Percentiles rank a stretch among this genome's conserved stretches.
Conservation (phyloP, 495 filamentous ascomycete species). For the Amphirosellinia nigrospora region DNA sequence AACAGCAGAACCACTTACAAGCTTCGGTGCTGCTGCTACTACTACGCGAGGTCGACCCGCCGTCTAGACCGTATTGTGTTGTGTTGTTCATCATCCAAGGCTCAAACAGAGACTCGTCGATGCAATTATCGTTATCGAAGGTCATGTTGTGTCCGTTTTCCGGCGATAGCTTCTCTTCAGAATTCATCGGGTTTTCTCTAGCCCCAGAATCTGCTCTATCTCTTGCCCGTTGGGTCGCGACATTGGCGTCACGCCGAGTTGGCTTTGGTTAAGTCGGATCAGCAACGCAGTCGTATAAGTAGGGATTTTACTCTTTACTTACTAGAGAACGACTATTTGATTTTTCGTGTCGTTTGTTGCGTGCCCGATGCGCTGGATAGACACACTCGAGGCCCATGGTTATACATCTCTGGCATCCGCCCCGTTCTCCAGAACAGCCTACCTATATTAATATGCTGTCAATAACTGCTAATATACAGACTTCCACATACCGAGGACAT, state of each 20-base stretch:
- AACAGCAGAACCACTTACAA: background rate
- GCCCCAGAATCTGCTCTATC: background rate
- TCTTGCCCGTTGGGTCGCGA: background rate
- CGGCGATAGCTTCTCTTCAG: background rate
- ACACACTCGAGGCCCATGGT: conserved; percentile 3
- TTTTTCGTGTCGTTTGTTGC: background rate
- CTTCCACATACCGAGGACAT: background rate
- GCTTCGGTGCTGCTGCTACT: background rate
- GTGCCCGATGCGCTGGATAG: background rate
- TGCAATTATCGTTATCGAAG: background rate
- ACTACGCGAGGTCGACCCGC: background rate
- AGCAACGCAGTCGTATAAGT: background rate
- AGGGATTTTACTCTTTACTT: background rate
- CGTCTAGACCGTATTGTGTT: background rate
- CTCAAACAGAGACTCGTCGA: conserved; percentile 5
- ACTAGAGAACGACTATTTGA: background rate
- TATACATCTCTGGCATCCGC: background rate
- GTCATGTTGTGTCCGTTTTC: background rate
- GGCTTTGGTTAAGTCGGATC: background rate
- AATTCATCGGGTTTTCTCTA: background rate
- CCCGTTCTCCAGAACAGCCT: conserved; percentile 6
- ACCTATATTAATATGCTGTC: background rate
- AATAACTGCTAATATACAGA: background rate
- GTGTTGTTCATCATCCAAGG: background rate
- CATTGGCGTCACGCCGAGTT: background rate